Conservation (phyloP, 1,284 basidiomycete species). For the Tausonia pullulans region DNA sequence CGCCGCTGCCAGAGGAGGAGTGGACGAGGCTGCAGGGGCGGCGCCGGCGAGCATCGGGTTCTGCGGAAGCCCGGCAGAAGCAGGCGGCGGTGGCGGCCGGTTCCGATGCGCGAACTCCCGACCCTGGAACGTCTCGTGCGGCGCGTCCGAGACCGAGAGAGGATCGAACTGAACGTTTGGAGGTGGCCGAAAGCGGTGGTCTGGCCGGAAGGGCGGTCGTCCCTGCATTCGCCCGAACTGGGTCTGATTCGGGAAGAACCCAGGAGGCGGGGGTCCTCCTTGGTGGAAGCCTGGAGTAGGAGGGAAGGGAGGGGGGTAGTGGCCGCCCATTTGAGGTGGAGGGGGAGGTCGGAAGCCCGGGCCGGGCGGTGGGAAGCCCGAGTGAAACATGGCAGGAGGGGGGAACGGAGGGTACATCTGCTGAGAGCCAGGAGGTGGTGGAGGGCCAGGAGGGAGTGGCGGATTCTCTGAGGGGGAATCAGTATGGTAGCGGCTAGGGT, state of each 20-base stretch:
- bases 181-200: constrained; percentile 19
- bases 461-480: constrained; percentile 20
- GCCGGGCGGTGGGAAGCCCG: constrained; percentile 1
- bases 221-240: too few relatives aligned
- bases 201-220: constrained; percentile 14
- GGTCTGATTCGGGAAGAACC: background rate
- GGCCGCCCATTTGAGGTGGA: background rate
- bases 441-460: constrained; percentile 21
- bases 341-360: constrained; percentile 9
- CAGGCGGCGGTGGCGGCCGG: constrained; percentile 11
- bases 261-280: constrained; percentile 9
- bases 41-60: constrained; percentile 16
- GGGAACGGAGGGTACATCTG: constrained; percentile 11
- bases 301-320: background rate
- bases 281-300: too few relatives aligned
- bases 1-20: constrained; percentile 21
- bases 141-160: constrained; percentile 28
- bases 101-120: constrained; percentile 25
- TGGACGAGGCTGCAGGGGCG: constrained; percentile 23
- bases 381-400: constrained; percentile 11
- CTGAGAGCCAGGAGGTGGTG: constrained; percentile 19
- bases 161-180: constrained; percentile 30
- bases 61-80: constrained; percentile 16
- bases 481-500: constrained; percentile 20
- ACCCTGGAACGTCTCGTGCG: constrained; percentile 30